Evolutionary conservation across 495 filamentous ascomycete species (phyloP), one percentile per base, ranked within the genome.

Genomic region (Aspergillus ostianus): DNA sequence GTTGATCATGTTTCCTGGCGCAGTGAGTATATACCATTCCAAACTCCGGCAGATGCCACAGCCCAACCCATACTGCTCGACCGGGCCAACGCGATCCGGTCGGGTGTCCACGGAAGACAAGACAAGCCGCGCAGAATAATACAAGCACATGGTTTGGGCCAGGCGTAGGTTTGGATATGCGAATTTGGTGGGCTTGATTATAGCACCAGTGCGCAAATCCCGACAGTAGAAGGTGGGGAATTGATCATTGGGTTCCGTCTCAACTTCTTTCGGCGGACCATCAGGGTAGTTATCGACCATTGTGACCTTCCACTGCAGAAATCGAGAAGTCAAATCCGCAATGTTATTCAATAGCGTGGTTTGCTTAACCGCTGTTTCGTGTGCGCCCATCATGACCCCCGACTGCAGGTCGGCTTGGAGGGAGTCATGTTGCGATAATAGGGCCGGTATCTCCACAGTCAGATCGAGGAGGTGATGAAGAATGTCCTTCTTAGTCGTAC

Each of bases 1-100:
- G 56, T 78, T 80, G 57, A 80, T 78, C 77, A 80, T 78, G 53
- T 78, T 78, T 0, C 77, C 75, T 0, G 74, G 73, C 0, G 75
- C 69, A 6, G 63, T 76, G 4, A 70, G 58, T 12, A 80, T 74
- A 53, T 78, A 80, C 61, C 65, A 78, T 52, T 77, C 73, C 17
- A 77, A 56, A 13, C 70, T 69, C n/a, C 75, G 77, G 47, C 71
- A 76, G 55, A 80, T 78, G 2, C 67, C 71, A 50, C 77, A 80
- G 3, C 66, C 77, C 6, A 78, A 59, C 1, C 67, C 66, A 29
- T 80, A 80, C 52, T 76, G 73, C 41, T 80, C 70, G 17, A 61
- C 36, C 2, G 71, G 70, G 0, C 68, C 64, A 15, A 78, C 68
- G 3, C 74, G 64, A 12, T 71, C 74, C 0, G 73, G 69, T 29